These are phyloP conservation scores for Vachellia collinsii DNA, from an alignment of 306 rosid species.

Conservation along the genomic window DNA sequence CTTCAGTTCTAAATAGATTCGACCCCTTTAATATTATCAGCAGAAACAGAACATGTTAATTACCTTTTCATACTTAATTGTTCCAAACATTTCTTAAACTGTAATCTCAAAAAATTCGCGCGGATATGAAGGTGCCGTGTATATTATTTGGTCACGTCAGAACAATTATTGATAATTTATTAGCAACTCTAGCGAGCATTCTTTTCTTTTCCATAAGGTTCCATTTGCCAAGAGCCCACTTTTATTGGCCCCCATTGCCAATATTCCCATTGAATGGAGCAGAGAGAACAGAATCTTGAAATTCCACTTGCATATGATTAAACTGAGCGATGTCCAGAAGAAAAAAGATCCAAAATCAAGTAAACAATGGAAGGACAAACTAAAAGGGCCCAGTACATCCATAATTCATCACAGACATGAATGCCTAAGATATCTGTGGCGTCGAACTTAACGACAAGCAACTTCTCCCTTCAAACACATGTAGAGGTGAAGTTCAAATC, in stretches of 20 bases:
- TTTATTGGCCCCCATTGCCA: background rate
- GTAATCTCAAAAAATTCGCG: background rate
- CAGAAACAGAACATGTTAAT: background rate
- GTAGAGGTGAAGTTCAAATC: slow-evolving; percentile 71
- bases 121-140: background rate
- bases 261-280: background rate
- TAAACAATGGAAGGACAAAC: slow-evolving; percentile 66
- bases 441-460: slow-evolving; percentile 54
- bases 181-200: background rate
- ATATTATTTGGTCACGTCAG: background rate
- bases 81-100: background rate
- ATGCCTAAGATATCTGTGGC: slow-evolving; percentile 60
- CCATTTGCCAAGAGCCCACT: background rate
- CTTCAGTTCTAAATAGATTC: too few species aligned
- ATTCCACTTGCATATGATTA: slow-evolving; percentile 53
- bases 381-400: slow-evolving; percentile 56
- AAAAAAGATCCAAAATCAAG: slow-evolving; percentile 65
- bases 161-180: background rate
- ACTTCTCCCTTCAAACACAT: slow-evolving; percentile 81
- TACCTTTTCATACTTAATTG: background rate
- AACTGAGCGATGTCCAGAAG: slow-evolving; percentile 43
- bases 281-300: slow-evolving; percentile 40
- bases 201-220: background rate
- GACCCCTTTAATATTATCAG: background rate
- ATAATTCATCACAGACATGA: slow-evolving; percentile 65